Evolutionary conservation across 192 early-diverging fungal genomes (phyloP).

Genomic region (Gryganskiella cystojenkinii): DNA sequence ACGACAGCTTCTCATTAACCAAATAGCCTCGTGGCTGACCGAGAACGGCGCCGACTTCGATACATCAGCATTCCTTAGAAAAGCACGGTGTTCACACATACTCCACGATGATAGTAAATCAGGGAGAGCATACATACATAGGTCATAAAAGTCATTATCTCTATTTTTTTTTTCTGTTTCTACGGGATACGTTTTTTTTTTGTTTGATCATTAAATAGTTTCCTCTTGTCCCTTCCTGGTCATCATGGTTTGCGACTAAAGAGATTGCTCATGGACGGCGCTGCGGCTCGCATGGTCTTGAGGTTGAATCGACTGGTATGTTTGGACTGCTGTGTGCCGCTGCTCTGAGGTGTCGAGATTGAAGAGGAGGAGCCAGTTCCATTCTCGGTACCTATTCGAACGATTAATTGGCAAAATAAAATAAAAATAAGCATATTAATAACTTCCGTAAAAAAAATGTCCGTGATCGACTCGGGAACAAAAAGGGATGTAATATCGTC

Average conservation of each 20-base stretch:
- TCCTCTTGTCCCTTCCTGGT: neutral
- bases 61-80: constrained; percentile 41
- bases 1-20: no score
- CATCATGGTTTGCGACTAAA: constrained; percentile 21
- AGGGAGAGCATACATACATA: no score
- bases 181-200: no score
- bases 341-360: neutral
- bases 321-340: constrained; percentile 13
- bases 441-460: neutral
- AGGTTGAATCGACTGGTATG: constrained; percentile 28
- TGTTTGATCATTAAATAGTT: neutral
- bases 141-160: neutral
- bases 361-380: neutral
- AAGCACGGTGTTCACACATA: neutral
- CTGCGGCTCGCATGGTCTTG: constrained; percentile 34
- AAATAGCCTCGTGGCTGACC: constrained; percentile 13
- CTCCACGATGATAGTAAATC: no score
- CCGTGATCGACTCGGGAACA: neutral
- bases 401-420: neutral
- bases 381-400: constrained; percentile 1
- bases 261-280: constrained; percentile 27
- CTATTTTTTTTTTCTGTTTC: no score
- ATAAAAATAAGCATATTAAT: neutral
- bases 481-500: neutral
- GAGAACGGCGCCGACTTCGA: constrained; percentile 29